Conservation (phyloP, 257 asterid genomes). For the Eucommia ulmoides region DNA sequence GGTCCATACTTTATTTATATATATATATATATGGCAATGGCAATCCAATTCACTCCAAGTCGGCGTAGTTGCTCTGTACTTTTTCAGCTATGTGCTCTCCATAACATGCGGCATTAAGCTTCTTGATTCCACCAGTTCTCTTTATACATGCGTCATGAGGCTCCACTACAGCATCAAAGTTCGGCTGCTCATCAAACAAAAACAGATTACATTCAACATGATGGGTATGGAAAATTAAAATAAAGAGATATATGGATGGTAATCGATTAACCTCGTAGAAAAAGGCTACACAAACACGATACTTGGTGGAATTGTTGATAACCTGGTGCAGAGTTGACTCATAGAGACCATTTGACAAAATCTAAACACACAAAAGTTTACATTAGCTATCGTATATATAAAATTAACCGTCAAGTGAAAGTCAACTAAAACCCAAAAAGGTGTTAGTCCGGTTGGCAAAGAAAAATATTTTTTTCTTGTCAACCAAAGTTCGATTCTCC, state of each 20-base stretch:
- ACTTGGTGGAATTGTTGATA: not conserved
- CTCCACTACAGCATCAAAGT: conserved; percentile 62
- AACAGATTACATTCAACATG: not conserved
- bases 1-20: no score
- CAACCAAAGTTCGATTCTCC: no score
- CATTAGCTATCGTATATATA: no score
- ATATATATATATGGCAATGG: no score
- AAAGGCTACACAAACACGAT: not conserved
- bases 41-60: no score
- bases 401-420: no score
- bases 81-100: conserved; percentile 81
- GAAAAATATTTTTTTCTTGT: no score
- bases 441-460: no score
- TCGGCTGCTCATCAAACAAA: conserved; percentile 33
- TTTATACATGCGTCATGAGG: conserved; percentile 52
- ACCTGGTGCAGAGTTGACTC: not conserved
- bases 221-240: no score
- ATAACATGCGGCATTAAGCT: conserved; percentile 61
- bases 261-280: not conserved
- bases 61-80: conserved; percentile 55
- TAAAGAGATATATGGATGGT: no score
- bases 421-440: no score
- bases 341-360: not conserved
- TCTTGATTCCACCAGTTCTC: conserved; percentile 51
- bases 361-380: no score